These are phyloP conservation scores for Rehmannia glutinosa DNA, from an alignment of 257 asterid genomes.

Conservation along the genomic window DNA sequence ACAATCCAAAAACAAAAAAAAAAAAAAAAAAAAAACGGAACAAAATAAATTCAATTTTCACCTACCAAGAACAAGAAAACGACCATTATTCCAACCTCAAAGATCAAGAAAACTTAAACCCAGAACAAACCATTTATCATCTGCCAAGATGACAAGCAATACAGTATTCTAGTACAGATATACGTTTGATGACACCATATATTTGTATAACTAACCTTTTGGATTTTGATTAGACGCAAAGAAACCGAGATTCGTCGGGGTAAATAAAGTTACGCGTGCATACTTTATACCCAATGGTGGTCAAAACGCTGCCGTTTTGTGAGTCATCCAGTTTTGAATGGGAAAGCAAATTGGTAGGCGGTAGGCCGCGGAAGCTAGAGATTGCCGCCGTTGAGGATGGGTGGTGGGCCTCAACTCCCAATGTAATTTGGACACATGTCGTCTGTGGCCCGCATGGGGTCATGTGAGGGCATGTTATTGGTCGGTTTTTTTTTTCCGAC, in stretches of 20 bases:
- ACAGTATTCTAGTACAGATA: background rate
- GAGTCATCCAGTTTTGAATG: background rate
- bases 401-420: background rate
- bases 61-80: background rate
- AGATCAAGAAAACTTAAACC: background rate
- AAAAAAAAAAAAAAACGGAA: background rate
- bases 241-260: conserved; percentile 16
- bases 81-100: conserved; percentile 1
- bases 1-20: background rate
- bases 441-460: too few relatives aligned
- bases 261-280: background rate
- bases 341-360: background rate
- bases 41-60: background rate
- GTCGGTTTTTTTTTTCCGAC: too few relatives aligned
- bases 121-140: background rate
- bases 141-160: background rate
- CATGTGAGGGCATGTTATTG: background rate
- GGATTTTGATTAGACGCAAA: conserved; percentile 19
- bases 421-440: conserved; percentile 10
- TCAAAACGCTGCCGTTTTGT: conserved; percentile 11
- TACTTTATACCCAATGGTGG: background rate
- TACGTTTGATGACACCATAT: too few relatives aligned
- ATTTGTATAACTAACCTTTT: conserved; percentile 11
- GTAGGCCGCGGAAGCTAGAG: conserved; percentile 18
- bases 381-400: conserved; percentile 9